Conservation (phyloP, 768 basidiomycete species). For the Tulasnella sp. region DNA sequence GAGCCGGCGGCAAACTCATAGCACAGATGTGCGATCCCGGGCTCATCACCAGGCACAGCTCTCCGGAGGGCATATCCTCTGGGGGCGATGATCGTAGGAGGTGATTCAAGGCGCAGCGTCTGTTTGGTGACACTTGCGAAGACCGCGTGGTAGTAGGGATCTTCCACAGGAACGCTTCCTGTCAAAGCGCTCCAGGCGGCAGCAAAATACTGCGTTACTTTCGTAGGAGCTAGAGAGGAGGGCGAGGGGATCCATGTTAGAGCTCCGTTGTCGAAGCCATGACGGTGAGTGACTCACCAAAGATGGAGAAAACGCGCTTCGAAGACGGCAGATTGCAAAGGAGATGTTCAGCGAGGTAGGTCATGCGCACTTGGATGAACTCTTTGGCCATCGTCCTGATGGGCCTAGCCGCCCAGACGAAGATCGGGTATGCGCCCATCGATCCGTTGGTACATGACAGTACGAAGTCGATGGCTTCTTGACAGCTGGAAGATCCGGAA, state of each 20-base stretch:
- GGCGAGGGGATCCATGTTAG: not conserved
- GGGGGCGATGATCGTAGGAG: not conserved
- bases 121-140: slow-evolving; percentile 4
- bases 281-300: not conserved
- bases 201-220: not conserved
- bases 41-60: not conserved
- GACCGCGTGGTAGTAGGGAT: slow-evolving; percentile 9
- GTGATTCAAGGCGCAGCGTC: not conserved
- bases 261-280: not conserved
- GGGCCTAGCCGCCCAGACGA: slow-evolving; percentile 7
- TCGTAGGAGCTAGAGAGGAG: not conserved
- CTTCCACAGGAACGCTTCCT: not conserved
- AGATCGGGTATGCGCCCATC: slow-evolving; percentile 11
- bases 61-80: not conserved
- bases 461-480: slow-evolving; percentile 7
- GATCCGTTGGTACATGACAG: slow-evolving; percentile 14
- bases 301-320: slow-evolving; percentile 8
- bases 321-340: not conserved
- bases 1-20: slow-evolving; percentile 2
- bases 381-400: not conserved
- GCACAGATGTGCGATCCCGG: not conserved
- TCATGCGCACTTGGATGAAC: slow-evolving; percentile 8
- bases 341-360: not conserved
- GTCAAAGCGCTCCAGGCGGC: slow-evolving; percentile 1
- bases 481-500: no score